Conservation (phyloP, 305 asterid species). For the Andrographis paniculata region DNA sequence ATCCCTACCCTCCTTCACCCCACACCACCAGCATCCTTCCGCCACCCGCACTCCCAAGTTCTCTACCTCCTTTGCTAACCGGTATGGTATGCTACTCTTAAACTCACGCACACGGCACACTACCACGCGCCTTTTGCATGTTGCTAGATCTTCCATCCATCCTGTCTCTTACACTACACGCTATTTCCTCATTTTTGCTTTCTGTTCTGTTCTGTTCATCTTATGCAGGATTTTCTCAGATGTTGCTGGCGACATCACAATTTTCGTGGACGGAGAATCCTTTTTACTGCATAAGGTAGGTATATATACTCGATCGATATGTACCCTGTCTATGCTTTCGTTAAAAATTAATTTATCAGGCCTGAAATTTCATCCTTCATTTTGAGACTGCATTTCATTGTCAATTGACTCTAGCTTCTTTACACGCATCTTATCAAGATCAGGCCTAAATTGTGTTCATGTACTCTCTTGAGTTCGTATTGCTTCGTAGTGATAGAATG, state of each 20-base stretch:
- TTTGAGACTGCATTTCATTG: too few relatives aligned
- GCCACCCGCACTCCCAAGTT: constrained; percentile 27
- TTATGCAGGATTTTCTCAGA: constrained; percentile 57
- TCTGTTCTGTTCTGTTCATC: neutral
- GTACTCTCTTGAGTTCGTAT: too few relatives aligned
- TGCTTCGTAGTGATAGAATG: too few relatives aligned
- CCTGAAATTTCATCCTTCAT: too few relatives aligned
- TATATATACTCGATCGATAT: neutral
- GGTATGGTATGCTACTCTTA: constrained; percentile 21
- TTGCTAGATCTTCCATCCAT: too few relatives aligned
- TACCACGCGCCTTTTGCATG: neutral
- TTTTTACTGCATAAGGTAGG: constrained; percentile 63
- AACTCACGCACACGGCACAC: neutral
- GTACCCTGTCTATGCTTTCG: too few relatives aligned
- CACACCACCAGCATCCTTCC: constrained; percentile 13
- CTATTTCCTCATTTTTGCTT: neutral
- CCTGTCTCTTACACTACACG: too few relatives aligned
- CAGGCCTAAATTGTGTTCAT: too few relatives aligned
- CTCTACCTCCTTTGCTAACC: constrained; percentile 43
- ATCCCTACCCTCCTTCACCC: constrained; percentile 7
- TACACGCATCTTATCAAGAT: too few relatives aligned
- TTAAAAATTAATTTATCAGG: too few relatives aligned
- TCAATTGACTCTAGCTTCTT: too few relatives aligned
- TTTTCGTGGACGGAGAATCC: constrained; percentile 44
- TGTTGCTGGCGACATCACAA: constrained; percentile 65